These are phyloP conservation scores for Sporothrix variecibatus DNA, from an alignment of 2,329 filamentous ascomycete species.

Conservation along the genomic window DNA sequence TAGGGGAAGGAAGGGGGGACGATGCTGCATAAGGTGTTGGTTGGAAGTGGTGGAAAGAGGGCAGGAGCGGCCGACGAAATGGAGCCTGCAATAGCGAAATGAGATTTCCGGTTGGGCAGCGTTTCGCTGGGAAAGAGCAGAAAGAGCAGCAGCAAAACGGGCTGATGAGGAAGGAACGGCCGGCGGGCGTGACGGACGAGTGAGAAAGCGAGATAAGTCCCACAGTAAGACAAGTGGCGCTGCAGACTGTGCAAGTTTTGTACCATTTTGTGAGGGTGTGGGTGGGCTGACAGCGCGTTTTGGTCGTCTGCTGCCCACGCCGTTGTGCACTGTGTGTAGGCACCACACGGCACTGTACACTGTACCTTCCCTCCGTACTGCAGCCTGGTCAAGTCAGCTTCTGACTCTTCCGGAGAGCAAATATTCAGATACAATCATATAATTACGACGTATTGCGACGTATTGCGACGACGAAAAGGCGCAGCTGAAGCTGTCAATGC, in stretches of 20 bases:
- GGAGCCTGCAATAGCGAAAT: slow-evolving; percentile 29
- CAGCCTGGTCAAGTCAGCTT: not conserved
- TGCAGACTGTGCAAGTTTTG: slow-evolving; percentile 21
- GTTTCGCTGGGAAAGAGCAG: slow-evolving; percentile 4
- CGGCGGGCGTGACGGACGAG: not conserved
- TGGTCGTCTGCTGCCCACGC: not conserved
- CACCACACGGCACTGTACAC: slow-evolving; percentile 15
- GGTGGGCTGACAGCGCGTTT: slow-evolving; percentile 21
- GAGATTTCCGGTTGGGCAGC: slow-evolving; percentile 32
- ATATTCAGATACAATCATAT: not conserved
- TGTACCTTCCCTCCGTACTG: not conserved
- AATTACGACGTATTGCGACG: not conserved
- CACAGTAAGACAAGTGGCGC: slow-evolving; percentile 24
- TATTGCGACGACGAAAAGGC: not conserved
- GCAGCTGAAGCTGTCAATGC: slow-evolving; percentile 1
- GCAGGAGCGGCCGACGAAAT: slow-evolving; percentile 29
- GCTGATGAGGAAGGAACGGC: slow-evolving; percentile 6
- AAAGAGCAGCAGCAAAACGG: slow-evolving; percentile 18
- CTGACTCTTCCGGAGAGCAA: slow-evolving; percentile 15
- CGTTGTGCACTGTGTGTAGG: not conserved
- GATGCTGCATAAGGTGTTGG: slow-evolving; percentile 24
- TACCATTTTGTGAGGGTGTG: not conserved
- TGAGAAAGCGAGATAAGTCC: slow-evolving; percentile 21
- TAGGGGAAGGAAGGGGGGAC: slow-evolving; percentile 27
- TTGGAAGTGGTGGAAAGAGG: slow-evolving; percentile 14